Evolutionary conservation across 148 eudicot genomes (phyloP).

Genomic region (Camellia japonica): DNA sequence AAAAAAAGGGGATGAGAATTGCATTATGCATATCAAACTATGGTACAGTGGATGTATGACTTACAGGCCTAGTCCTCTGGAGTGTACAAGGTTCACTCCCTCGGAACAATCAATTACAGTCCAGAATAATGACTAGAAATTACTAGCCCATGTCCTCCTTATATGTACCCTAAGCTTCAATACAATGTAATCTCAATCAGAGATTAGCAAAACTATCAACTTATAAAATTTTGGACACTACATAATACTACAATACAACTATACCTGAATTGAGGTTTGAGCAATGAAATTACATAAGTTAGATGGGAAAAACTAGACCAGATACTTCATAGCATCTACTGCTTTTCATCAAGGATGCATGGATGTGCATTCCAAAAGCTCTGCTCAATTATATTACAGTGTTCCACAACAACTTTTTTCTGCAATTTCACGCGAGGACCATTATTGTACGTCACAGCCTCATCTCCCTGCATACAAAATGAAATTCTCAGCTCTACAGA

Average conservation of each 20-base stretch:
- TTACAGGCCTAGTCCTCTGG: too few species aligned
- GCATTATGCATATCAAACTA: background rate
- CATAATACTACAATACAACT: too few species aligned
- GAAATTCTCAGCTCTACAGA: background rate
- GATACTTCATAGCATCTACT: background rate
- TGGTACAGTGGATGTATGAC: background rate
- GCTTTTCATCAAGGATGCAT: conserved; percentile 40
- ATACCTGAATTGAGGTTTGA: background rate
- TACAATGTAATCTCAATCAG: background rate
- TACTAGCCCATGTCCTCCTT: background rate
- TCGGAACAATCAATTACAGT: background rate
- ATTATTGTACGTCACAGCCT: background rate
- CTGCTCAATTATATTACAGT: conserved; percentile 62
- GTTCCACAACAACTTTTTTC: conserved; percentile 44
- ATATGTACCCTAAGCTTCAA: background rate
- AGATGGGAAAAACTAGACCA: background rate
- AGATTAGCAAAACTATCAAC: background rate
- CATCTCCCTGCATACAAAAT: conserved; percentile 30
- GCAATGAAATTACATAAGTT: background rate
- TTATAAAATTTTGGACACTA: background rate
- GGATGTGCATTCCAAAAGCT: conserved; percentile 62
- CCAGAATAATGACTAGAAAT: background rate
- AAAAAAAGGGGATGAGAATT: background rate
- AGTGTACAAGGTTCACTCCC: background rate
- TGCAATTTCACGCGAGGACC: conserved; percentile 13